Evolutionary conservation across 345 rosid genomes (phyloP), one percentile per base, ranked within the genome.

Genomic region (Aquilaria sinensis): DNA sequence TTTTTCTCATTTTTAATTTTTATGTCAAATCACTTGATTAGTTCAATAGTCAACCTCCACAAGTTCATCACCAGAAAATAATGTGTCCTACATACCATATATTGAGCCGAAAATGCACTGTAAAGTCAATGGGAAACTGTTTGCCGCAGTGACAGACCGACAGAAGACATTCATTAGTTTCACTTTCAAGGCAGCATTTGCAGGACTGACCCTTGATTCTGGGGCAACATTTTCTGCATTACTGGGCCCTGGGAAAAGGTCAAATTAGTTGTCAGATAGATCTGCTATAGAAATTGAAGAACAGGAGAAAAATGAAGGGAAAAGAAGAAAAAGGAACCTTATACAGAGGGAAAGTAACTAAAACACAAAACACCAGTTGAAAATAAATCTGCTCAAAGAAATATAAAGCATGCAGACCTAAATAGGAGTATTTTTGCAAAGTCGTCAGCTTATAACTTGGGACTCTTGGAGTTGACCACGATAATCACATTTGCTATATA

Each of bases 51-150:
- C 60, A 50, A 15, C 16, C 50, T 48, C 50, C 34, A 32, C 29
- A 6, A 49, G 32, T 49, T 16, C 50, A 57, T 32, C 34, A 37
- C 11, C 50, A 5, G 54, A 50, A 54, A 49, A 65, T 48, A 34
- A 7, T 9, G 47, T 43, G 60, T 63, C 56, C 13, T 48, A 50
- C 69, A 43, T 93, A 87, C 98, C 97, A 77, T 74, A 85, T 70
- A 93, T 93, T 80, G 97, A 90, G 47, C 91, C 90, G 80, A 93
- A 93, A 63, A 90, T 93, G 78, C 98, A 90, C 74, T 90, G 98
- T 83, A 93, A 79, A 62, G 98, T 85, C 57, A 81, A 84, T 47
- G 98, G 98, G 64, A 93, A 93, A 72, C 85, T 90, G 74, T 86
- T 90, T 64, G 98, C 94, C 2, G 98, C 96, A 31, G 85, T 70